Evolutionary conservation across 73 alveolate genomes (phyloP), one percentile per base, ranked within the genome.

Genomic region (Paraurostyla sp.): DNA sequence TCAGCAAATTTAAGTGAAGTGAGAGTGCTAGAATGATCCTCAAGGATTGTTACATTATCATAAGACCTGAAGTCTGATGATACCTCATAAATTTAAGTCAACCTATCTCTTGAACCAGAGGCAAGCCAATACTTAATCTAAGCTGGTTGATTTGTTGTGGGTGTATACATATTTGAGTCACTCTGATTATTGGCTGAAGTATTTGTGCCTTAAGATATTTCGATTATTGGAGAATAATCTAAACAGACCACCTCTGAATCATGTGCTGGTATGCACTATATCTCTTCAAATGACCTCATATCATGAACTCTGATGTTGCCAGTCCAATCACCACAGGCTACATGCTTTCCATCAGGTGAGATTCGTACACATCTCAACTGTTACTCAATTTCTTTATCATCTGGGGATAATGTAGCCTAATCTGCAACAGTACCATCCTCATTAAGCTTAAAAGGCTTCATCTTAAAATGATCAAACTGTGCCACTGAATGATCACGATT

Each of bases 11-110:
- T 94, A 7, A 96, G 85, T 49, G 93, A 85, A 0, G 94, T 80
- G 7, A 96, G 90, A 30, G 98, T 94, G n/a, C 95, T 58, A 18
- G 93, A 85, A 58, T 96, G 99, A 52, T 94, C 97, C 13, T 96
- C 97, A 36, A 93, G 48, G 11, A 90, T 87, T 20, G 83, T 54
- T 15, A 93, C 83, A 48, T 58, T 78, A 25, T 59, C 93, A 54
- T 96, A 92, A 18, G 22, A 32, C 9, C 78, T 49, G 29, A 68
- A 29, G 18, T 54, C 69, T 43, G 22, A 78, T 7, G 68, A 50
- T 43, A 48, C 9, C 38, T 78, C 76, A 52, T 25, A 78, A 45
- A 78, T 78, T 51, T 78, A 36, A 7, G 89, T 52, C 6, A 78
- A 60, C 33, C 89, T 49, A 36, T 78, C 89, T 40, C 89, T 49